Evolutionary conservation across 2,329 filamentous ascomycete species (phyloP), one percentile per base, ranked within the genome.

Genomic region (Cercospora zeina): DNA sequence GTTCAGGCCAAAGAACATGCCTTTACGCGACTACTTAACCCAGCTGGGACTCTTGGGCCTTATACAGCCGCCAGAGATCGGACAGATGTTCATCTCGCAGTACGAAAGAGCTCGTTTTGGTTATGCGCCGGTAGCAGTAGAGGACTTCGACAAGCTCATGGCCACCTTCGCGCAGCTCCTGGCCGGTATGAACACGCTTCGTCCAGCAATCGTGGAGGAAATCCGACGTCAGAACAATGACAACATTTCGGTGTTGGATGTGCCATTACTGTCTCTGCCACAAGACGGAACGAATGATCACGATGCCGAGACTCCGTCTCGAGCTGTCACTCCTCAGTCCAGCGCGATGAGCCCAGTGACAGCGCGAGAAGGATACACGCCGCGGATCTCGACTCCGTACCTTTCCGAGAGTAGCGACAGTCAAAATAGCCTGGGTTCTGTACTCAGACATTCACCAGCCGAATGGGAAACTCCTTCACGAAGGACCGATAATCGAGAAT

Each of bases 81-180:
- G 79, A 14, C 71, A 79, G 2, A 76, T 78, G 1, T 99, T 97
- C 72, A 77, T 97, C 19, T 76, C 82, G 1, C 79, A 85, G 19
- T 99, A 97, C 77, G 95, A 97, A 77, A 81, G 85, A 61, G 91
- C 92, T 2, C 87, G 93, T 42, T 99, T 96, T 77, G 93, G 90
- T 1, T 85, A 84, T 0, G 79, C 81, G 4, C 84, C 88, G 0
- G 79, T 96, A 3, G 83, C 85, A 2, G 88, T 93, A 68, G 71
- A 77, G 0, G 83, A 88, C 56, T 97, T 99, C 73, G 83, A 89
- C 37, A 78, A 83, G 21, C 79, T 97, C 31, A 97, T 97, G 91
- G 84, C 87, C 61, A 81, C 90, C 27, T 97, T 97, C 75, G 89
- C 93, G 1, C 86, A 89, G 58, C 79, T 97, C 0, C 79, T 97